phyloP scores from a whole-genome alignment of 2,329 filamentous ascomycete species.

The Cyphellophora attinorum region DNA sequence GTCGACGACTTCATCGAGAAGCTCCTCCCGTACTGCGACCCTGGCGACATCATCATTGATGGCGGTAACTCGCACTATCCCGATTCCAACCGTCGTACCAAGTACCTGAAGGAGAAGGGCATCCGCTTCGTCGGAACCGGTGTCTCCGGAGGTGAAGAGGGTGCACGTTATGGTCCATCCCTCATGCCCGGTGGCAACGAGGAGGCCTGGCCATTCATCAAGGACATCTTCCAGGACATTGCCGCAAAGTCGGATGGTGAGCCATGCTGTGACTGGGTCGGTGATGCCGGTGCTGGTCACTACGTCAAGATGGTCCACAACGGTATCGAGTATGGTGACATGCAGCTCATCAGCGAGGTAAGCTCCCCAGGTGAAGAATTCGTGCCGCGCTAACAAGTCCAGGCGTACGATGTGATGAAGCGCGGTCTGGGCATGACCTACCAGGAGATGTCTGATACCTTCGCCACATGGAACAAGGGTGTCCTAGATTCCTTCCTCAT shows the following conservation, averaged over 20 bases:
- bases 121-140: slow-evolving; percentile 93
- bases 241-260: slow-evolving; percentile 95
- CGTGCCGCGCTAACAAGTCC: slow-evolving; percentile 12
- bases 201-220: slow-evolving; percentile 95
- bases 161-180: slow-evolving; percentile 92
- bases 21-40: slow-evolving; percentile 71
- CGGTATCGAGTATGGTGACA: slow-evolving; percentile 99
- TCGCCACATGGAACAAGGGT: slow-evolving; percentile 96
- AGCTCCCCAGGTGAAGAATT: slow-evolving; percentile 19
- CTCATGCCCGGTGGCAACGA: slow-evolving; percentile 99
- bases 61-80: slow-evolving; percentile 99
- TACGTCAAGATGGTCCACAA: slow-evolving; percentile 99
- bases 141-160: slow-evolving; percentile 98
- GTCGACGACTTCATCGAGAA: slow-evolving; percentile 99
- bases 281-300: slow-evolving; percentile 98
- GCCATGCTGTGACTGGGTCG: slow-evolving; percentile 98
- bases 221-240: slow-evolving; percentile 98
- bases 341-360: slow-evolving; percentile 99
- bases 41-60: slow-evolving; percentile 97
- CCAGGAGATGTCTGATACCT: slow-evolving; percentile 94
- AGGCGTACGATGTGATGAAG: slow-evolving; percentile 99
- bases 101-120: slow-evolving; percentile 77
- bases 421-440: slow-evolving; percentile 77
- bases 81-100: slow-evolving; percentile 93
- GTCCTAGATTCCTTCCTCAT: slow-evolving; percentile 98